Conservation (phyloP, 2,329 filamentous ascomycete genomes). For the Colletotrichum trifolii region DNA sequence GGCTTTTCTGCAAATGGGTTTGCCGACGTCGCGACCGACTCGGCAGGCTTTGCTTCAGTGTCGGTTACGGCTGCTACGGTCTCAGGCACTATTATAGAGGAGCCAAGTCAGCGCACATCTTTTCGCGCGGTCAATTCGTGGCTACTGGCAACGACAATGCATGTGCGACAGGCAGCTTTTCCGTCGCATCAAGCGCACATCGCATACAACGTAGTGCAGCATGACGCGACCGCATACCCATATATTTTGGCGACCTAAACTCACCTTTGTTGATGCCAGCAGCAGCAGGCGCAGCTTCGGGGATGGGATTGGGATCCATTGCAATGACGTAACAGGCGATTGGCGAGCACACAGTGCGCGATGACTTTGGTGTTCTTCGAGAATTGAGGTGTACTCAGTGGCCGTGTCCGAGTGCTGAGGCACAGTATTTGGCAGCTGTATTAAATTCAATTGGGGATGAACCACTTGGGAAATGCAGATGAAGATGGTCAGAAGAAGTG, state of each 20-base stretch:
- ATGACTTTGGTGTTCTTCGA: constrained; percentile 3
- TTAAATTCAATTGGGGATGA: constrained; percentile 24
- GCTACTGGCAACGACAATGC: not conserved
- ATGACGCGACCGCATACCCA: constrained; percentile 27
- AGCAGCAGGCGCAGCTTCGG: constrained; percentile 38
- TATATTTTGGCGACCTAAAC: constrained; percentile 1
- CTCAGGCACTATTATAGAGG: constrained; percentile 10
- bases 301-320: constrained; percentile 44
- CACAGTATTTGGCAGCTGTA: constrained; percentile 16
- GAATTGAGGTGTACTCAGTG: constrained; percentile 21
- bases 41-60: constrained; percentile 13
- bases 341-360: constrained; percentile 29
- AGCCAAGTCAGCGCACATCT: constrained; percentile 22
- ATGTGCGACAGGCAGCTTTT: not conserved
- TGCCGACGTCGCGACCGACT: constrained; percentile 11
- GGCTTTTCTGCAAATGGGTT: constrained; percentile 6
- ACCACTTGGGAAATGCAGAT: constrained; percentile 5
- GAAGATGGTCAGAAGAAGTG: constrained; percentile 14
- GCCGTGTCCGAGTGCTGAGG: constrained; percentile 11
- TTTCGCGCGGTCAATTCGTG: not conserved
- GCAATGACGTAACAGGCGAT: constrained; percentile 47
- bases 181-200: constrained; percentile 1
- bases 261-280: constrained; percentile 45
- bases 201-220: not conserved
- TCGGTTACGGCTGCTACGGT: constrained; percentile 3